phyloP scores from a whole-genome alignment of 345 rosid genomes.

The Citrus australasica region DNA sequence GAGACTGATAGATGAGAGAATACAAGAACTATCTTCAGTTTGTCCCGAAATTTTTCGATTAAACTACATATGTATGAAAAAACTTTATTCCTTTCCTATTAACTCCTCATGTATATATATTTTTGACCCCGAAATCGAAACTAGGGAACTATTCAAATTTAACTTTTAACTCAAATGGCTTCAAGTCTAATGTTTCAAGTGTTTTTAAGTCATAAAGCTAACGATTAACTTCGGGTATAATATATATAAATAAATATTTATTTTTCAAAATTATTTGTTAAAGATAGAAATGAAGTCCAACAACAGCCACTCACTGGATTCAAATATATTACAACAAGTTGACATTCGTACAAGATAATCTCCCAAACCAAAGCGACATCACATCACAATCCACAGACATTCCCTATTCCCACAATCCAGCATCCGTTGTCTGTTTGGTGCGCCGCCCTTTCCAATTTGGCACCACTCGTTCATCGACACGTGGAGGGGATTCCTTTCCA shows the following conservation, averaged over 20 bases:
- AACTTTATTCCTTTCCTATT: too few species aligned
- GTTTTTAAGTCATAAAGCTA: background rate
- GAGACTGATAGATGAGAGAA: too few species aligned
- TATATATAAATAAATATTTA: too few species aligned
- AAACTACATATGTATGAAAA: too few species aligned
- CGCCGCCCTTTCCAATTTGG: constrained; percentile 65
- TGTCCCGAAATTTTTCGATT: too few species aligned
- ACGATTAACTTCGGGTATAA: background rate
- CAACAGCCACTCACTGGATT: background rate
- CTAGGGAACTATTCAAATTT: too few species aligned
- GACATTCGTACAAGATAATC: background rate
- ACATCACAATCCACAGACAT: background rate
- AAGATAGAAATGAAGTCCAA: background rate
- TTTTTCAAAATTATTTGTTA: background rate
- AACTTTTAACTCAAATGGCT: too few species aligned
- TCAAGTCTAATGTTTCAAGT: background rate
- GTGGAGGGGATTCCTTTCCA: constrained; percentile 24
- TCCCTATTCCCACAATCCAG: constrained; percentile 50
- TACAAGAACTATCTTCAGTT: too few species aligned
- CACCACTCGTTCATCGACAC: constrained; percentile 23
- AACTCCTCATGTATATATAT: too few species aligned
- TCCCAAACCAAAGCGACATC: background rate
- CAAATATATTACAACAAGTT: background rate
- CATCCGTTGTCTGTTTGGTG: constrained; percentile 57
- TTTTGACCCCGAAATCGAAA: too few species aligned